Conservation (phyloP, 169 alveolate genomes). For the Eimeria brunetti region DNA sequence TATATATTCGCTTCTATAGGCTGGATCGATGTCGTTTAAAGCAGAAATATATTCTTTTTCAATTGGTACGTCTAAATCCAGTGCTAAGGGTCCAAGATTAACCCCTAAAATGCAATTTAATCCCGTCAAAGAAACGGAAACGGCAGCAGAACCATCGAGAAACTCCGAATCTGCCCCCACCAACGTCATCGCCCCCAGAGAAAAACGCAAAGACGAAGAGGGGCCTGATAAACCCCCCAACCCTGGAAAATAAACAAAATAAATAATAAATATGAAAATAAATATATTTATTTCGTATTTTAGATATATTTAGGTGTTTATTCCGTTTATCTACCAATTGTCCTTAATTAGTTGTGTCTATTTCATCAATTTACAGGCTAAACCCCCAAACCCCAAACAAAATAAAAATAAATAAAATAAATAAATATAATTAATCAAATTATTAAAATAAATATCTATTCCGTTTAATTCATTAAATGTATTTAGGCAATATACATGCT, state of each 20-base stretch:
- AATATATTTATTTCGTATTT: too few relatives aligned
- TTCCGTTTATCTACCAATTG: too few relatives aligned
- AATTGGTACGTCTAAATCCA: constrained; percentile 40
- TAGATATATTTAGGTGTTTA: too few relatives aligned
- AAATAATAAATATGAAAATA: too few relatives aligned
- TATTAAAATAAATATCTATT: too few relatives aligned
- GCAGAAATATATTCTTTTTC: background rate
- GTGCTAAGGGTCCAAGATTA: constrained; percentile 22
- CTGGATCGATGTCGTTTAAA: background rate
- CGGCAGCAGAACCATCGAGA: constrained; percentile 18
- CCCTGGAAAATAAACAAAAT: too few relatives aligned
- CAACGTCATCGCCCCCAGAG: background rate
- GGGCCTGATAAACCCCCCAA: background rate
- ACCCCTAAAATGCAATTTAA: background rate
- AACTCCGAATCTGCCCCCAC: constrained; percentile 17
- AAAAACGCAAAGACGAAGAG: background rate
- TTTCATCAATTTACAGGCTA: too few relatives aligned
- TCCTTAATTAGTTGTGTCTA: too few relatives aligned
- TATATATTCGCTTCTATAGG: background rate
- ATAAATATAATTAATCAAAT: background rate
- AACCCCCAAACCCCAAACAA: too few relatives aligned
- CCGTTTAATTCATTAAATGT: background rate
- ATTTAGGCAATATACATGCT: too few relatives aligned
- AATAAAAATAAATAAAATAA: background rate
- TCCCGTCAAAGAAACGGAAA: constrained; percentile 30